Base-by-base conservation (phyloP, 352 stramenopile genomes). In the Globisporangium perplexum region DNA sequence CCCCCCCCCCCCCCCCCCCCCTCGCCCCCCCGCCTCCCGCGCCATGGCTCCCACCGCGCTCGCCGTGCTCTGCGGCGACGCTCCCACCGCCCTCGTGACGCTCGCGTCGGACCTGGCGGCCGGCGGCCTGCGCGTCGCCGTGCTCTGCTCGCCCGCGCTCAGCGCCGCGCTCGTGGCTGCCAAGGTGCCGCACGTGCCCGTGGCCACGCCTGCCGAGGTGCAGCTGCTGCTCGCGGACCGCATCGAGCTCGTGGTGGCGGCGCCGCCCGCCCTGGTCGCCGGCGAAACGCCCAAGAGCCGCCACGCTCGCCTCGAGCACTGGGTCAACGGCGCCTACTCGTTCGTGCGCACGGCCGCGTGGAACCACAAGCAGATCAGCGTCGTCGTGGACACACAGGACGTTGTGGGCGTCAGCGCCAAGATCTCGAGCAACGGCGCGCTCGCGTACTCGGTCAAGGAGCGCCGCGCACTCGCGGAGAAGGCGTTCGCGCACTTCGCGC, bases 311-410 rank as follows among this genome's bases (percentile, higher is more conserved):
- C 68, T 94, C 44, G 68, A 75, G 46, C 51, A 64, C 42, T 93
- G 78, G 85, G 75, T 90, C 50, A 82, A 73, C 15, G 84, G 84
- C 53, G 72, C 81, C 33, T 86, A 81, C 55, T 73, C 80, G 41
- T 90, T 95, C 50, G 82, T 92, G 52, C 86, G 86, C 60, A 77
- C 84, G 2, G 81, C 85, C 10, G 86, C 87, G 3, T 91, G 86
- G 80, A 89, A 94, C 66, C 68, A 96, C 71, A 87, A 91, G 64
- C 83, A 90, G 66, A 88, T 92, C 53, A 79, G 66, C 53, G 86
- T 96, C 36, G 62, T 95, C 6, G 68, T 90, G 28, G 71, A 93
- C 65, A 71, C 86, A 14, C 38, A 56, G 11, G 79, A 94, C 60
- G 65, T 94, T 20, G 47, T 50, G 3, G 57, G 50, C 10, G 62